Evolutionary conservation across 257 asterid genomes (phyloP).

Genomic region (Solanum stenotomum): DNA sequence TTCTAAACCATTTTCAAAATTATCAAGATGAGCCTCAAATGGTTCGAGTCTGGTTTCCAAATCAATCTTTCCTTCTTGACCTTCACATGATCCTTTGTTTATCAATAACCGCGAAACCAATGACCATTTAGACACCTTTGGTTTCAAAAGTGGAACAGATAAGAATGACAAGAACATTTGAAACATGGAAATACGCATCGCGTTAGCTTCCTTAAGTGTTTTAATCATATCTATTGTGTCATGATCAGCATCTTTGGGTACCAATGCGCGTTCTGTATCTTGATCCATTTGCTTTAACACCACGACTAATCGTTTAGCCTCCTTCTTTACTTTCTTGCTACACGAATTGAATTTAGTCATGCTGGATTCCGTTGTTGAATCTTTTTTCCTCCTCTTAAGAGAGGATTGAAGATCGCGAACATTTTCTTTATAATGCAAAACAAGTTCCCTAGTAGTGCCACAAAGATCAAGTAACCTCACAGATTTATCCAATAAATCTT

Average conservation of each 20-base stretch:
- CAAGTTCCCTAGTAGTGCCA: conserved; percentile 2
- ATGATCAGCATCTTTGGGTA: neutral
- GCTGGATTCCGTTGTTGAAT: neutral
- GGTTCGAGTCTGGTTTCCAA: neutral
- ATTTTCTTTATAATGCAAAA: conserved; percentile 1
- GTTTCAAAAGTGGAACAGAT: conserved; percentile 15
- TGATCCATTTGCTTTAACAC: neutral
- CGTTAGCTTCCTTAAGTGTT: neutral
- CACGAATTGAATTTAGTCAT: conserved; percentile 5
- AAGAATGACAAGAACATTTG: conserved; percentile 8
- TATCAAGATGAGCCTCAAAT: neutral
- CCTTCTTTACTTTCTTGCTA: neutral
- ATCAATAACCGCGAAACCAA: conserved; percentile 24
- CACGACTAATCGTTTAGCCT: neutral
- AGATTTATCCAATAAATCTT: neutral
- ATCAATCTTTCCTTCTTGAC: neutral
- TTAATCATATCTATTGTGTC: neutral
- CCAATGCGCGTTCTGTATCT: neutral
- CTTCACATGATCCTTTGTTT: conserved; percentile 9
- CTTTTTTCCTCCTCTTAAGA: conserved; percentile 8
- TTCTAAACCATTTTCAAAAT: neutral
- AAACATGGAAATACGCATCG: neutral
- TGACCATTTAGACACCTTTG: conserved; percentile 26
- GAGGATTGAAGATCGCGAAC: conserved; percentile 10
- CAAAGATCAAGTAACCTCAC: conserved; percentile 12